Evolutionary conservation across 225 moss, liverwort and hornwort species (phyloP).

Genomic region (Climacium dendroides): DNA sequence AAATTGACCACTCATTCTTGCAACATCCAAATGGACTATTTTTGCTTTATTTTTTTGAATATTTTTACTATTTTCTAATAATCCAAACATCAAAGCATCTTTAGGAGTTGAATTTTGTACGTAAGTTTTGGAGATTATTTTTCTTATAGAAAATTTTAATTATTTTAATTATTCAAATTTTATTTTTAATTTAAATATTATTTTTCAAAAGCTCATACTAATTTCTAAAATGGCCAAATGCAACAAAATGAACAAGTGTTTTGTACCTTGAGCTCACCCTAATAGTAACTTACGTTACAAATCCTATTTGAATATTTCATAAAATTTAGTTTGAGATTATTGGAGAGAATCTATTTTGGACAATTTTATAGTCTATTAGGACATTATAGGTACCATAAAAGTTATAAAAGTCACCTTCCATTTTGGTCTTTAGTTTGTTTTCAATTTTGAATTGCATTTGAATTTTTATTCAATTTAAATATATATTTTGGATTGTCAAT

Average conservation of each 20-base stretch:
- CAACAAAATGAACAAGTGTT: not conserved
- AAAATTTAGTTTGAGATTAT: not conserved
- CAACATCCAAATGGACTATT: not conserved
- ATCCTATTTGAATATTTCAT: no score
- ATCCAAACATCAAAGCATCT: not conserved
- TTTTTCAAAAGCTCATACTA: not conserved
- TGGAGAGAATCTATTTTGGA: not conserved
- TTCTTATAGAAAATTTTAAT: no score
- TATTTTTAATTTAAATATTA: not conserved
- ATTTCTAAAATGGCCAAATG: rapidly evolving
- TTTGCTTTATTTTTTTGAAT: no score
- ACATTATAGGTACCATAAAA: not conserved
- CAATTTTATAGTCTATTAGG: not conserved
- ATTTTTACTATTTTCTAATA: not conserved
- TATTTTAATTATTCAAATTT: not conserved
- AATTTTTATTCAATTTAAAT: not conserved
- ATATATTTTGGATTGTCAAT: not conserved
- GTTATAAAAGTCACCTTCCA: not conserved
- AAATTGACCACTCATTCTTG: no score
- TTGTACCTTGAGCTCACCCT: not conserved
- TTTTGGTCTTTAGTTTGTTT: no score
- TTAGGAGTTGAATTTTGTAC: not conserved
- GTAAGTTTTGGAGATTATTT: not conserved
- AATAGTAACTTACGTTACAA: not conserved
- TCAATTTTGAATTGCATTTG: not conserved